phyloP scores from a whole-genome alignment of 495 filamentous ascomycete species.

The Penicillium paradoxum region DNA sequence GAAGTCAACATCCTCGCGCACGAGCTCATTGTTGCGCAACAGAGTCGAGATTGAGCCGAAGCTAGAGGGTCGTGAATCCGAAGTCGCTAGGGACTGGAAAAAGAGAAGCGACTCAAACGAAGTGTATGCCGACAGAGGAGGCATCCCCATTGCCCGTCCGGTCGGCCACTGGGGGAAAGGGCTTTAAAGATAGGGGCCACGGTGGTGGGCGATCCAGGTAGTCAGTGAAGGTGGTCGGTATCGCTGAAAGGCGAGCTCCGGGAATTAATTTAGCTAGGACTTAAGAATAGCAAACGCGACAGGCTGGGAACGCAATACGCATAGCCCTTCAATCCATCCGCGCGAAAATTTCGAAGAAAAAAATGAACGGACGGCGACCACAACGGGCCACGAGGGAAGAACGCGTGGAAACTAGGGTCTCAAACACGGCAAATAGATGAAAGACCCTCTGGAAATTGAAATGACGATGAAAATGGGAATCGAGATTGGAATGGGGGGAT shows the following conservation, averaged over 20 bases:
- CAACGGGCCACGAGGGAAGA: not conserved
- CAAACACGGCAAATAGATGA: not conserved
- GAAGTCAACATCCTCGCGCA: conserved; percentile 63
- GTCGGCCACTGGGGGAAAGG: conserved; percentile 39
- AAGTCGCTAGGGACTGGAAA: conserved; percentile 72
- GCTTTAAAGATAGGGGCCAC: conserved; percentile 41
- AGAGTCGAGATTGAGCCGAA: conserved; percentile 71
- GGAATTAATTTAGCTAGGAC: not conserved
- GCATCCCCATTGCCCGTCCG: conserved; percentile 47
- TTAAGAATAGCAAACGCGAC: conserved; percentile 2
- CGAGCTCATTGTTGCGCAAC: conserved; percentile 62
- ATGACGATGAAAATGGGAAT: conserved; percentile 2
- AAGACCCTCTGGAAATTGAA: not conserved
- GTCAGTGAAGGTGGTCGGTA: conserved; percentile 12
- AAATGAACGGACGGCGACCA: conserved; percentile 1
- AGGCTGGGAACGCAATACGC: conserved; percentile 5
- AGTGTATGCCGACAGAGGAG: conserved; percentile 64
- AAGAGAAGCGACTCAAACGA: conserved; percentile 85
- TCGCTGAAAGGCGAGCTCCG: conserved; percentile 7
- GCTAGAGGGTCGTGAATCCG: conserved; percentile 57
- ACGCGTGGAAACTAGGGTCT: not conserved
- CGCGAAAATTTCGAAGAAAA: conserved; percentile 3
- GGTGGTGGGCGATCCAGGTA: conserved; percentile 22
- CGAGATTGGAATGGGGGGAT: not conserved
- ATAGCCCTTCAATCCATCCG: conserved; percentile 5